Percentiles rank a stretch among this genome's conserved stretches.
Evolutionary conservation across 306 rosid genomes (phyloP).

Genomic region (Dicorynia guianensis): DNA sequence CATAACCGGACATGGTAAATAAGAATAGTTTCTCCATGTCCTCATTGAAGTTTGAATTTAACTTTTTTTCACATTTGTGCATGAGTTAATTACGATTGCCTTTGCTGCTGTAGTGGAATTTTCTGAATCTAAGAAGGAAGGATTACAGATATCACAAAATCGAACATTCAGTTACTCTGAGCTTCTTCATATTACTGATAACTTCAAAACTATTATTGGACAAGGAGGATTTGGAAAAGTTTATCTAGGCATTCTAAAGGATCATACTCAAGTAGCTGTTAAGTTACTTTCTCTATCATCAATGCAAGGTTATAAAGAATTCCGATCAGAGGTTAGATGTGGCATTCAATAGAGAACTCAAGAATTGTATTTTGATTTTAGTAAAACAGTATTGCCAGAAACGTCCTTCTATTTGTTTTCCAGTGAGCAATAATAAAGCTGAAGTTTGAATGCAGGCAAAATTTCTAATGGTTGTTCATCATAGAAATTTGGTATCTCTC

Average conservation of each 20-base stretch:
- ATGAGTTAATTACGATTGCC: background rate
- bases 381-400: background rate
- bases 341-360: background rate
- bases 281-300: conserved; percentile 47
- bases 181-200: conserved; percentile 34
- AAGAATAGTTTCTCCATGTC: too few species aligned
- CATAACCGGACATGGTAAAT: too few species aligned
- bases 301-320: conserved; percentile 43
- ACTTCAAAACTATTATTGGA: conserved; percentile 42
- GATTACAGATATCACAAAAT: conserved; percentile 16
- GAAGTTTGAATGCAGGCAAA: conserved; percentile 30
- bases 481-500: conserved; percentile 40
- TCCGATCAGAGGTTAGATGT: conserved; percentile 37
- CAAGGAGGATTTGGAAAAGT: conserved; percentile 53
- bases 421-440: background rate
- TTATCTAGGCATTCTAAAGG: conserved; percentile 26
- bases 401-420: background rate
- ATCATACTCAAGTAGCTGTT: conserved; percentile 45
- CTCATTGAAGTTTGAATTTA: too few species aligned
- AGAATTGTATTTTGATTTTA: background rate
- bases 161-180: conserved; percentile 38
- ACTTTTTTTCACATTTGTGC: background rate
- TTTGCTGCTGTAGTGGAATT: background rate
- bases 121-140: background rate
- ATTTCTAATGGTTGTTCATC: conserved; percentile 40